A percentile compares a stretch with the other conserved stretches of the same genome.
Evolutionary conservation across 179 eudicot species (phyloP).

Genomic region (Monotropa hypopitys): DNA sequence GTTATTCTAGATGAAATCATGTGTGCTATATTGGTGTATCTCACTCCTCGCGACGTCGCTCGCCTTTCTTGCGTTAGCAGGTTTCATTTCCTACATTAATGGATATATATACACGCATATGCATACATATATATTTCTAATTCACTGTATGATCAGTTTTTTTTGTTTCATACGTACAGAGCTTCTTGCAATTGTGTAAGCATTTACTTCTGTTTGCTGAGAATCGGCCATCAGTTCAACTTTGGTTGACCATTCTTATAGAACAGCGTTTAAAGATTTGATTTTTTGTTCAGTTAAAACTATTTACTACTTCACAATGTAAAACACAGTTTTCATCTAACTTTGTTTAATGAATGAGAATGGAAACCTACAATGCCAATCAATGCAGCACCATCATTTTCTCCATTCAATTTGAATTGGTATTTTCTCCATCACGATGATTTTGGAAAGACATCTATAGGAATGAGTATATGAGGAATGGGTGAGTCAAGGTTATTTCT

Average conservation of each 20-base stretch:
- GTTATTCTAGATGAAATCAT: conserved; percentile 68
- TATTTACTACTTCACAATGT: neutral
- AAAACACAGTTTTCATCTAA: neutral
- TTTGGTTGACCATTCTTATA: neutral
- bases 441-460: neutral
- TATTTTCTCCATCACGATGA: neutral
- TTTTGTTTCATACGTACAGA: too few species aligned
- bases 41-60: conserved; percentile 69
- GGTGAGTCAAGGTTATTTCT: neutral
- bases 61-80: conserved; percentile 93
- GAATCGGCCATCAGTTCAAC: neutral
- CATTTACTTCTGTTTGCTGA: neutral
- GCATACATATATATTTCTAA: neutral
- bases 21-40: conserved; percentile 31
- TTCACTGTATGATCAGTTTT: neutral
- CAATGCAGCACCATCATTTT: neutral
- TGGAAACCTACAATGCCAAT: neutral
- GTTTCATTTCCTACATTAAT: conserved; percentile 17
- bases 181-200: neutral
- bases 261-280: neutral
- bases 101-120: neutral
- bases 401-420: neutral
- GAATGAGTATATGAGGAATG: neutral
- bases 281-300: too few species aligned
- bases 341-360: neutral